Evolutionary conservation across 2,329 filamentous ascomycete species (phyloP), one percentile per base, ranked within the genome.

Genomic region (Aspergillus sp.): DNA sequence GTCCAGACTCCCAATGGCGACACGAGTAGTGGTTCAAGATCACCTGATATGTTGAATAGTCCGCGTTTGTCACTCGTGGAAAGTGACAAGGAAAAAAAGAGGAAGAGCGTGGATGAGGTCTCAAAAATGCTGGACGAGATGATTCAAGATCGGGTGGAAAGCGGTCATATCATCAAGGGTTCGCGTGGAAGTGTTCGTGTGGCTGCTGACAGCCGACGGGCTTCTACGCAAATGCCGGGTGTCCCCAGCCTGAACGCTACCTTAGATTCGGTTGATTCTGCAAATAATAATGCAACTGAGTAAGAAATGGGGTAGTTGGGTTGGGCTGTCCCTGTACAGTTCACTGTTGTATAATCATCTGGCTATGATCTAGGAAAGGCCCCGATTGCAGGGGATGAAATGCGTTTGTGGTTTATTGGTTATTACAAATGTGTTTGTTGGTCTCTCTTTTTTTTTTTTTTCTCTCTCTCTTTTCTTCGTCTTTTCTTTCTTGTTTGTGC

Each of bases 41-140:
- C 56, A 47, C 13, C 50, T 50, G 19, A 64, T 56, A 44, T 64
- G 62, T 2, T 49, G 15, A 13, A 61, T 35, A 58, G 62, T n/a
- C 56, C 67, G 9, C 56, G 65, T 25, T 64, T 62, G 10, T 60
- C 63, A 10, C 55, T 55, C 22, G 66, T 60, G 48, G 54, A 55
- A n/a, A 55, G 51, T 45, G 60, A 66, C 19, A 67, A 67, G 49
- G 62, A 66, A 56, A 58, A 65, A 43, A 78, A 77, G 45, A 79
- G 76, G 54, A 77, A 79, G 72, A 88, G 86, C 56, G 86, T 93
- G 30, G 90, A 95, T 58, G 90, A 95, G 68, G 90, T 96, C 83
- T 95, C 88, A 56, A 82, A 84, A 60, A 90, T 96, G 73, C 79
- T 96, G 22, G 91, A 97, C 60, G 89, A 95, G 70, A 96, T 97